phyloP scores from a whole-genome alignment of 202 grass and related monocot species.

The Dendrocalamus latiflorus region DNA sequence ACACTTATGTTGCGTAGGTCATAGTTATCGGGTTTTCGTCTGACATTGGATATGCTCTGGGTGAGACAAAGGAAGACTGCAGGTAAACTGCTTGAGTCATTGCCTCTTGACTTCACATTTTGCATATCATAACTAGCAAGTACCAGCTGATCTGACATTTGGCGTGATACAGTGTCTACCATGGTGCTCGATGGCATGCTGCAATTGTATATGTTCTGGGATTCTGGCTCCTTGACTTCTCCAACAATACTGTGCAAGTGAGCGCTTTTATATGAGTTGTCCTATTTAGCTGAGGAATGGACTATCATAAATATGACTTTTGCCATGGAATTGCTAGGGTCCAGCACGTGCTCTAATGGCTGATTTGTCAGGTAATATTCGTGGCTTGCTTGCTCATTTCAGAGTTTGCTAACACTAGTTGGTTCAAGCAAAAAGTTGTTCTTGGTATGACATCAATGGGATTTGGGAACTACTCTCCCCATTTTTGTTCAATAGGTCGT shows the following conservation, averaged over 20 bases:
- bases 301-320: background rate
- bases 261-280: background rate
- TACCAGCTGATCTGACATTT: slow-evolving; percentile 10
- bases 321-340: slow-evolving; percentile 38
- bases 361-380: slow-evolving; percentile 68
- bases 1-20: slow-evolving; percentile 42
- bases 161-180: slow-evolving; percentile 52
- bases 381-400: background rate
- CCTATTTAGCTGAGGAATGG: background rate
- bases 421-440: background rate
- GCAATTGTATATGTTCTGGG: slow-evolving; percentile 81
- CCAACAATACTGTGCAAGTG: slow-evolving; percentile 90
- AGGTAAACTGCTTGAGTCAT: slow-evolving; percentile 35
- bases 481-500: slow-evolving; percentile 27
- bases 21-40: slow-evolving; percentile 74
- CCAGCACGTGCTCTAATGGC: slow-evolving; percentile 89
- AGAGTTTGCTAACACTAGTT: background rate
- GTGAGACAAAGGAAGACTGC: slow-evolving; percentile 81
- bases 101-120: background rate
- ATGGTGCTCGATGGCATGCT: slow-evolving; percentile 81
- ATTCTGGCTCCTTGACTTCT: slow-evolving; percentile 91
- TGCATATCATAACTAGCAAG: background rate
- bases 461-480: slow-evolving; percentile 14
- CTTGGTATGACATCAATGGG: background rate
- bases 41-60: slow-evolving; percentile 75